Conservation (phyloP, 768 basidiomycete species). For the Suillus lakei region DNA sequence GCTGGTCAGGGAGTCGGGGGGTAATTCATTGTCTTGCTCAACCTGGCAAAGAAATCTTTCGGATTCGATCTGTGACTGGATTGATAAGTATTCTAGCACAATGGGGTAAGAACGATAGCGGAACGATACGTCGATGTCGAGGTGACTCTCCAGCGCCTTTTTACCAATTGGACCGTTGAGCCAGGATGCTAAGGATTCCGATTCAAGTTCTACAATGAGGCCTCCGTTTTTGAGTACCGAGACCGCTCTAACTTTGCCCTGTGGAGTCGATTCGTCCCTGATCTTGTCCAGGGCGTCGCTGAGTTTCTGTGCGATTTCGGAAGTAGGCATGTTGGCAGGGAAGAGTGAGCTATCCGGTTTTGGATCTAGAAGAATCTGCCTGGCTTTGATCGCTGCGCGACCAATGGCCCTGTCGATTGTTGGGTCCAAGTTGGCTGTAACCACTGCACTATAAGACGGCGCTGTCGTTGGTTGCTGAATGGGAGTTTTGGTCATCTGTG, state of each 20-base stretch:
- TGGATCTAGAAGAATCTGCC: background rate
- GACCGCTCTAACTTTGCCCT: background rate
- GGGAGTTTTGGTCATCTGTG: background rate
- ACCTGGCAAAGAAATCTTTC: slow-evolving; percentile 17
- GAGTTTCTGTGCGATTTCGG: background rate
- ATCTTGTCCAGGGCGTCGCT: background rate
- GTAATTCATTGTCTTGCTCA: slow-evolving; percentile 20
- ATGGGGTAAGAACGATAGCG: slow-evolving; percentile 7
- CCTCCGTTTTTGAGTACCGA: slow-evolving; percentile 14
- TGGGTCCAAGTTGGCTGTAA: background rate
- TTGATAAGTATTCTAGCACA: slow-evolving; percentile 28
- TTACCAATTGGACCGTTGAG: too few species aligned
- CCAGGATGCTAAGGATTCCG: background rate
- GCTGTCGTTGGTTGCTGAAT: too few species aligned
- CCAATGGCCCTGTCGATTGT: background rate
- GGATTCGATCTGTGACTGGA: slow-evolving; percentile 15
- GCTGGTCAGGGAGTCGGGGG: background rate
- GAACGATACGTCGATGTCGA: background rate
- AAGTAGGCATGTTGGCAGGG: background rate
- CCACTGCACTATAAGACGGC: background rate
- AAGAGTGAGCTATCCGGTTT: background rate
- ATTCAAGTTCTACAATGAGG: slow-evolving; percentile 18
- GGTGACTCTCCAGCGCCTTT: background rate
- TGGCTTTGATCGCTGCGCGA: background rate
- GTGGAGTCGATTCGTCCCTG: background rate